Evolutionary conservation across 2,329 filamentous ascomycete genomes (phyloP), one percentile per base, ranked within the genome.

Genomic region (Exutisphaerella laricina): DNA sequence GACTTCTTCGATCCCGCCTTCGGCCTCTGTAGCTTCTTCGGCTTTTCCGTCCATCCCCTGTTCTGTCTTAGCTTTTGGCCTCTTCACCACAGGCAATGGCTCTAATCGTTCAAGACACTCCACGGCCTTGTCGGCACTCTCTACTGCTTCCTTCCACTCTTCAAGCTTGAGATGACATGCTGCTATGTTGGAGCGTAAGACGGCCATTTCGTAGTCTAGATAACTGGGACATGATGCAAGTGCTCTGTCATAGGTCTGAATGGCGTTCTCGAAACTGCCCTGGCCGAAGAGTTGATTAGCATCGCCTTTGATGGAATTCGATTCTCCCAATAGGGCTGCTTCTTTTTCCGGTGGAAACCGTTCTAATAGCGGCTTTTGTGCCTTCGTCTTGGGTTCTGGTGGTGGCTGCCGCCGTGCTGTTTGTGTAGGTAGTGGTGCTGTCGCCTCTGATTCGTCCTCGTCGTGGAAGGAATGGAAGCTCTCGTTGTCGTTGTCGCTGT

Each of bases 161-260:
- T 81, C 74, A 3, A 94, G 71, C 62, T 94, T 94, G 41, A 97
- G 65, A 57, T 95, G 80, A 61, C 88, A 95, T 7, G 89, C 90
- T 1, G 90, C 78, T 53, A 96, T 83, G 69, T 97, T 97, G 62
- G 85, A 88, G 46, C 83, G 80, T 4, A 97, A 73, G 7, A 97
- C 86, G 18, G 89, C 88, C 49, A 90, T 74, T 55, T 95, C 88
- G 67, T 87, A 95, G 62, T 90, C 81, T 18, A 94, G 77, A 62
- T 94, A 94, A 51, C 79, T 82, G 2, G 90, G 90, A 58, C 87
- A 89, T 5, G 81, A 77, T 9, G 79, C 74, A 3, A 94, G 72
- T 16, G 92, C 89, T 53, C 84, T 79, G 58, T 88, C 83, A 67
- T 97, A 97, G 48, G 78, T 83, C 53, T 81, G 77, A 49, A 97